Evolutionary conservation across 352 stramenopile species (phyloP).

Genomic region (Blastocystis sp.): DNA sequence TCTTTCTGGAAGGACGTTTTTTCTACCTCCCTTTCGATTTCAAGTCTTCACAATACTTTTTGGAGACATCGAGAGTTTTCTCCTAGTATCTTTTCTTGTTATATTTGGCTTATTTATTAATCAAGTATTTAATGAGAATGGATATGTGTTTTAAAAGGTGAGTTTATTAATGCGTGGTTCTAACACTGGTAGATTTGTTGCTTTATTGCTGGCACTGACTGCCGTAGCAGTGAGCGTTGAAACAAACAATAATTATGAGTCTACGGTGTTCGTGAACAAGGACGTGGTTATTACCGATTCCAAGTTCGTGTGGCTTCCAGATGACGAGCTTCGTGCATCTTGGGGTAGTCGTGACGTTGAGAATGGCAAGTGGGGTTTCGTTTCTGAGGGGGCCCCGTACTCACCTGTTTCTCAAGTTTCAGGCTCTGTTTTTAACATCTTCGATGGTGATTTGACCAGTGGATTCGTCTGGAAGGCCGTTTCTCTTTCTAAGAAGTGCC

Average conservation of each 20-base stretch:
- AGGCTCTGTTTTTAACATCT: slow-evolving; percentile 41
- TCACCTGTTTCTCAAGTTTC: slow-evolving; percentile 64
- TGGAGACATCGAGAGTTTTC: slow-evolving; percentile 30
- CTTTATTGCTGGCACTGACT: slow-evolving; percentile 34
- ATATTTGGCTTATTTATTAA: slow-evolving; percentile 15
- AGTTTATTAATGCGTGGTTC: not conserved
- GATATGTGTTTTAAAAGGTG: slow-evolving; percentile 59
- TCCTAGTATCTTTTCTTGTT: slow-evolving; percentile 66
- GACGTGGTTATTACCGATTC: slow-evolving; percentile 66
- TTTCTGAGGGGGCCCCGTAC: slow-evolving; percentile 35
- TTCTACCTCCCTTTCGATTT: slow-evolving; percentile 25
- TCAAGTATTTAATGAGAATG: slow-evolving; percentile 49
- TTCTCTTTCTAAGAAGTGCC: slow-evolving; percentile 64
- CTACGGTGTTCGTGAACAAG: slow-evolving; percentile 58
- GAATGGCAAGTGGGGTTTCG: slow-evolving; percentile 66
- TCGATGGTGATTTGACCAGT: slow-evolving; percentile 47
- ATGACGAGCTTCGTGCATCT: slow-evolving; percentile 26
- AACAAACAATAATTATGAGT: slow-evolving; percentile 8
- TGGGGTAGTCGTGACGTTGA: slow-evolving; percentile 51
- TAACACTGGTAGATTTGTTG: slow-evolving; percentile 39
- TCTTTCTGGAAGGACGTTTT: slow-evolving; percentile 20
- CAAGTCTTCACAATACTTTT: slow-evolving; percentile 13
- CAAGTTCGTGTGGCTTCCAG: slow-evolving; percentile 38
- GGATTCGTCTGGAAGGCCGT: slow-evolving; percentile 61
- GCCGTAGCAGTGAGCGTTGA: slow-evolving; percentile 53